These are phyloP conservation scores for Blumeria hordei DNA, from an alignment of 2,329 filamentous ascomycete genomes.

Conservation along the genomic window DNA sequence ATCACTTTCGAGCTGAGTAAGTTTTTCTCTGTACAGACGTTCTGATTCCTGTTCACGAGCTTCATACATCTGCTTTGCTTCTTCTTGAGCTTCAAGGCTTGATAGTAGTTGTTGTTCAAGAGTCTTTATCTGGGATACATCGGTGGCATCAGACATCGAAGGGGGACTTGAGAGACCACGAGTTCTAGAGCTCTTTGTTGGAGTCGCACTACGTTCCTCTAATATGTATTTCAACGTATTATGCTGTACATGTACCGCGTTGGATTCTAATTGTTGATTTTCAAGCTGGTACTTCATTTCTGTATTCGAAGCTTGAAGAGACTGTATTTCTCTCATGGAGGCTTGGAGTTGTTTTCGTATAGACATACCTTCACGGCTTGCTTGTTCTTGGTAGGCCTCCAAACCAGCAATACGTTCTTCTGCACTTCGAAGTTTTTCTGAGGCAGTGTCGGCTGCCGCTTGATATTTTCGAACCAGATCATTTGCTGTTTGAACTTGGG, in stretches of 20 bases:
- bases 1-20: conserved; percentile 84
- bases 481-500: conserved; percentile 57
- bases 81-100: conserved; percentile 59
- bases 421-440: conserved; percentile 71
- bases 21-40: conserved; percentile 70
- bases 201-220: conserved; percentile 66
- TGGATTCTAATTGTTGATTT: conserved; percentile 76
- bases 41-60: conserved; percentile 70
- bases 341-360: conserved; percentile 78
- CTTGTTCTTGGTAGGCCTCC: conserved; percentile 92
- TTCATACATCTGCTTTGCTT: conserved; percentile 56
- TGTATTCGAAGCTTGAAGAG: conserved; percentile 54
- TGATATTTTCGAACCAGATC: conserved; percentile 70
- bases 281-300: conserved; percentile 67
- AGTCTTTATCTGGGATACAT: conserved; percentile 55
- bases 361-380: conserved; percentile 72
- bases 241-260: conserved; percentile 77
- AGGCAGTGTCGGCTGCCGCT: conserved; percentile 61
- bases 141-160: conserved; percentile 53
- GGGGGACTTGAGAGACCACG: conserved; percentile 50
- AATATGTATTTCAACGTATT: conserved; percentile 83
- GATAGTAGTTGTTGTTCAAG: conserved; percentile 70
- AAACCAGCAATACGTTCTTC: conserved; percentile 93
- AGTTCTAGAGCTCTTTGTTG: conserved; percentile 44
- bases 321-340: conserved; percentile 60